A percentile compares a stretch with the other conserved stretches of the same genome.
These are phyloP conservation scores for Eruca vesicaria DNA, from an alignment of 441 rosid genomes.

Conservation along the genomic window DNA sequence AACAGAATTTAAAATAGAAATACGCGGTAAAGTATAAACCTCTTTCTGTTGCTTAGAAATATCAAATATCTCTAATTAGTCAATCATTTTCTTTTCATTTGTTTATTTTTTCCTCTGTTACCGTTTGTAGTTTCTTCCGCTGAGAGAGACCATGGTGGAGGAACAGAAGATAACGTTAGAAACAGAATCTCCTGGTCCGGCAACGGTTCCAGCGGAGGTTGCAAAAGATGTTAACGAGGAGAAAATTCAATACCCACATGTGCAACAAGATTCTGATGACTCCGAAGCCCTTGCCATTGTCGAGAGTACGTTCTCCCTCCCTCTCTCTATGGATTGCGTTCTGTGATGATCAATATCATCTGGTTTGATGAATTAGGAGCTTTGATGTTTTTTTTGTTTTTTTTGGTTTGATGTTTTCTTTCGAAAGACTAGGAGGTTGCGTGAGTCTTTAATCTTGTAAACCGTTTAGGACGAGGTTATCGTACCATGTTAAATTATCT, in stretches of 20 bases:
- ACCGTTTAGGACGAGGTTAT: too few species aligned
- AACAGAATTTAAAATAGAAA: not conserved
- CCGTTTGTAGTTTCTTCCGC: not conserved
- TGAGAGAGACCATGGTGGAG: constrained; percentile 24
- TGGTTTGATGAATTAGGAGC: not conserved
- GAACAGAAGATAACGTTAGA: constrained; percentile 22
- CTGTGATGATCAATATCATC: not conserved
- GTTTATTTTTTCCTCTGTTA: not conserved
- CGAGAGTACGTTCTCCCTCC: constrained; percentile 41
- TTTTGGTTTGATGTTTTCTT: not conserved
- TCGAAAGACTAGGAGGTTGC: too few species aligned
- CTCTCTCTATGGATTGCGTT: not conserved
- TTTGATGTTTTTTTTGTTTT: not conserved
- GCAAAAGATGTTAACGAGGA: too few species aligned
- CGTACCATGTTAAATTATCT: too few species aligned
- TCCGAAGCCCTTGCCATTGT: constrained; percentile 57
- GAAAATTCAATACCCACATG: not conserved
- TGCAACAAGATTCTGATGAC: constrained; percentile 40
- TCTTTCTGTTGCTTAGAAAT: not conserved
- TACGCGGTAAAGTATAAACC: constrained; percentile 1
- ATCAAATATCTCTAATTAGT: not conserved
- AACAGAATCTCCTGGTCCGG: constrained; percentile 32
- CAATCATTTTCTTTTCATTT: not conserved
- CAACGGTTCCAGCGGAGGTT: not conserved
- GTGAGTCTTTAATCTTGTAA: too few species aligned